Percentiles rank a stretch among this genome's conserved stretches.
Conservation (phyloP, 371 early-diverging fungal genomes). For the Apophysomyces ossiformis region DNA sequence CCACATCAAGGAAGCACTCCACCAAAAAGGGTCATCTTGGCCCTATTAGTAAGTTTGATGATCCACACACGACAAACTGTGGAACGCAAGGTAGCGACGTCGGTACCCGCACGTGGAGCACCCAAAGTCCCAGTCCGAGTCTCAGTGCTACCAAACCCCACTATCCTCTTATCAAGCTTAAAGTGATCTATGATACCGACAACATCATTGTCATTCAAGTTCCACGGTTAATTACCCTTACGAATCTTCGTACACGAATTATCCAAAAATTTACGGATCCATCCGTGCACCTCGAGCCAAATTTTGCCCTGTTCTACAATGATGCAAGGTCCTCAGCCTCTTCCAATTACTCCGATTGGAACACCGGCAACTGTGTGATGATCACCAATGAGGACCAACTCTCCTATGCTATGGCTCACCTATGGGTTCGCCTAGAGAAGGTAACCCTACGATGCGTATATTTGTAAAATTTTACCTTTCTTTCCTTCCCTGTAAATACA, state of each 20-base stretch:
- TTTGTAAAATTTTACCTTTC: not conserved
- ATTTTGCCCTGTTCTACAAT: conserved; percentile 27
- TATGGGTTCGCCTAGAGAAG: conserved; percentile 31
- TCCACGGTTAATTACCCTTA: conserved; percentile 24
- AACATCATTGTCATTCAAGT: conserved; percentile 39
- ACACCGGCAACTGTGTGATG: conserved; percentile 16
- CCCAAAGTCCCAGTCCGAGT: conserved; percentile 16
- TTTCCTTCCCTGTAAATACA: not conserved
- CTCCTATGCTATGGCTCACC: conserved; percentile 20
- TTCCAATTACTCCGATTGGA: conserved; percentile 19
- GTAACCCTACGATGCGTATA: conserved; percentile 31
- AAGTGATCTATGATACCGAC: conserved; percentile 34
- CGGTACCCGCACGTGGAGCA: conserved; percentile 17
- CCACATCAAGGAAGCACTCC: not conserved
- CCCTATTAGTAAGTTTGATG: not conserved
- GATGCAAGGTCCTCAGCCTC: conserved; percentile 32
- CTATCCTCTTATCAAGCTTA: conserved; percentile 23
- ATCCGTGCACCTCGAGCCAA: conserved; percentile 17
- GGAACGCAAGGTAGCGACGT: conserved; percentile 13
- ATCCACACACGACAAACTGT: conserved; percentile 4
- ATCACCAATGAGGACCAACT: conserved; percentile 28
- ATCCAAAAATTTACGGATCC: conserved; percentile 25
- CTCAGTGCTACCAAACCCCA: conserved; percentile 20
- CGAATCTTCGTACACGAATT: conserved; percentile 26
- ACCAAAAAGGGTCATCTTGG: conserved; percentile 7